Evolutionary conservation across 192 early-diverging fungal species (phyloP).

Genomic region (Diversispora epigaea): DNA sequence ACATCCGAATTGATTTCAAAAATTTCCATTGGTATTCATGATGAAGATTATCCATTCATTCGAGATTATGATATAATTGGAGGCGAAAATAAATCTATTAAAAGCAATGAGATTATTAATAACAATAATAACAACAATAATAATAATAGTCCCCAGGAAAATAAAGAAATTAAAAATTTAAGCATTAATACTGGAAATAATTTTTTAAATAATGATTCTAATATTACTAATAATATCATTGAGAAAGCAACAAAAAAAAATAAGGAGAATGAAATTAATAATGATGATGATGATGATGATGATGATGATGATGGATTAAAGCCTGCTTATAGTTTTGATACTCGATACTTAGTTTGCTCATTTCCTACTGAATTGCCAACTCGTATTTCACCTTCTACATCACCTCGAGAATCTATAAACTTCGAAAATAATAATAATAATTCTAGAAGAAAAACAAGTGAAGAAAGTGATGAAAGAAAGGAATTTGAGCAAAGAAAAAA

Average conservation of each 20-base stretch:
- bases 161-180: background rate
- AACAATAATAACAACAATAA: background rate
- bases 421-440: background rate
- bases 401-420: background rate
- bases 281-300: background rate
- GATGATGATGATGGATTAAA: background rate
- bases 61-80: background rate
- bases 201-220: background rate
- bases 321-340: background rate
- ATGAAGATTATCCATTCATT: background rate
- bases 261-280: background rate
- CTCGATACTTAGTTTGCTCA: background rate
- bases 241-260: background rate
- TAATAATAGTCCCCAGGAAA: background rate
- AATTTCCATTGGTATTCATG: constrained; percentile 7
- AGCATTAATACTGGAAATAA: too few relatives aligned
- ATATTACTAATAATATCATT: background rate
- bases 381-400: background rate
- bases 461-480: background rate
- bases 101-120: background rate
- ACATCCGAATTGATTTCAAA: background rate
- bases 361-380: background rate
- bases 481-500: background rate
- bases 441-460: background rate
- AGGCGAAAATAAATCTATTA: background rate